Evolutionary conservation across 2,329 filamentous ascomycete genomes (phyloP).

Genomic region (Cladorrhinum sp.): DNA sequence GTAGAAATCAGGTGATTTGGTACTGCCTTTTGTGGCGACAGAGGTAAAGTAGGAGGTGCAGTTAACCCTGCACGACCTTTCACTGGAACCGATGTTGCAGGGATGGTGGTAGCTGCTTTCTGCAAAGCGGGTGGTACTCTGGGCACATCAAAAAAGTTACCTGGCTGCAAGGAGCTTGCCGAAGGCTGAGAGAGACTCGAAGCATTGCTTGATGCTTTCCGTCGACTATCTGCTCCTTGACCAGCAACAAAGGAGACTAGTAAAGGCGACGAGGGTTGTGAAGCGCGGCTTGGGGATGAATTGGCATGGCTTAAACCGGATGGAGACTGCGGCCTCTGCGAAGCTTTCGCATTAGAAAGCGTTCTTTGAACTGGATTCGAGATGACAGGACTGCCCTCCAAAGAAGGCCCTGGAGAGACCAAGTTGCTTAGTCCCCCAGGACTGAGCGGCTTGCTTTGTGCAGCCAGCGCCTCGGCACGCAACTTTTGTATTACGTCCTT

Average conservation of each 20-base stretch:
- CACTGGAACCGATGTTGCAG: slow-evolving; percentile 54
- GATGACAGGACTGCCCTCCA: slow-evolving; percentile 83
- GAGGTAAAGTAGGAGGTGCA: slow-evolving; percentile 48
- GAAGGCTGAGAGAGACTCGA: slow-evolving; percentile 81
- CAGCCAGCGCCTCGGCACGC: slow-evolving; percentile 80
- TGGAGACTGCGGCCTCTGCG: slow-evolving; percentile 79
- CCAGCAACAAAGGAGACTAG: slow-evolving; percentile 93
- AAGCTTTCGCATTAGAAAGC: slow-evolving; percentile 75
- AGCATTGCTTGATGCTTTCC: slow-evolving; percentile 89
- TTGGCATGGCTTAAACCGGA: slow-evolving; percentile 75
- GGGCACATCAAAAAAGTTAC: slow-evolving; percentile 68
- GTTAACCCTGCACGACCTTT: slow-evolving; percentile 52
- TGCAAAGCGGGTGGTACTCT: slow-evolving; percentile 59
- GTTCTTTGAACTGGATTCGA: slow-evolving; percentile 78
- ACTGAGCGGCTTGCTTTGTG: slow-evolving; percentile 54
- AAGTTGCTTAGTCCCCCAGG: slow-evolving; percentile 41
- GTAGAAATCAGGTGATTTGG: slow-evolving; percentile 40
- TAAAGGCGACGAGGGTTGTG: slow-evolving; percentile 78
- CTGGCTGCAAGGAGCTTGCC: slow-evolving; percentile 63
- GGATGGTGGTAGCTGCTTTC: slow-evolving; percentile 55
- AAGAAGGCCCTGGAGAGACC: slow-evolving; percentile 61
- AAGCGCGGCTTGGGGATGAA: slow-evolving; percentile 83
- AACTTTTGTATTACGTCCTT: slow-evolving; percentile 98
- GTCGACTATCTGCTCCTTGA: slow-evolving; percentile 70
- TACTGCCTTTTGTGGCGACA: slow-evolving; percentile 62